Evolutionary conservation across 2,329 filamentous ascomycete species (phyloP), one percentile per base, ranked within the genome.

Genomic region (Grosmannia clavigera): DNA sequence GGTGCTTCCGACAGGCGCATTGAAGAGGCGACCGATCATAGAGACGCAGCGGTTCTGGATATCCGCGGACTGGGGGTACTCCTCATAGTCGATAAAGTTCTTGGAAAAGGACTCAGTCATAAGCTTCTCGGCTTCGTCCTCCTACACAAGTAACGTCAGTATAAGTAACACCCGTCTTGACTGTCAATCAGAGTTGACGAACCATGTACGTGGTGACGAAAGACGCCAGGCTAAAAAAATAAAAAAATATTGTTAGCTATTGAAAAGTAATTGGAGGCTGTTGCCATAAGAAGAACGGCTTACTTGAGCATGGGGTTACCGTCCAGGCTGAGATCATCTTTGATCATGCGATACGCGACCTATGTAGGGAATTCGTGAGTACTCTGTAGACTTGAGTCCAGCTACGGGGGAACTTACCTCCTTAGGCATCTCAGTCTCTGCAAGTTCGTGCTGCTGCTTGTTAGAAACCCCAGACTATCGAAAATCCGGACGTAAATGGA

Each of bases 201-300:
- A 90, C 87, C 91, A 96, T 96, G 77, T 95, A 96, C 0, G 92
- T 96, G 1, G 92, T 96, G 65, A 96, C 91, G 69, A 97, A 97
- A 46, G 87, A 92, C 35, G 92, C 92, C 67, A 97, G 75, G 73
- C 90, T 94, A 58, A 35, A 11, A 22, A 48, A 16, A 33, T 58
- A 35, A 11, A 22, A 48, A 16, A 33, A 25, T 11, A 14, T 14
- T 10, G 33, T 43, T 9, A 58, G 43, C 6, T n/a, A 2, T 6
- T 16, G 22, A 3, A 51, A 29, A 14, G 5, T 5, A 12, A 16
- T 6, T 14, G 38, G 5, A 31, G 35, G 22, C 53, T 62, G 59
- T 54, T 53, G 16, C 25, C 14, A 46, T 9, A 19, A n/a, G 5
- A 43, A 29, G 25, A 50, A 43, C 22, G 43, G 69, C 79, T 66